Conservation (phyloP, 495 filamentous ascomycete genomes). For the Podospora pseudocomata region DNA sequence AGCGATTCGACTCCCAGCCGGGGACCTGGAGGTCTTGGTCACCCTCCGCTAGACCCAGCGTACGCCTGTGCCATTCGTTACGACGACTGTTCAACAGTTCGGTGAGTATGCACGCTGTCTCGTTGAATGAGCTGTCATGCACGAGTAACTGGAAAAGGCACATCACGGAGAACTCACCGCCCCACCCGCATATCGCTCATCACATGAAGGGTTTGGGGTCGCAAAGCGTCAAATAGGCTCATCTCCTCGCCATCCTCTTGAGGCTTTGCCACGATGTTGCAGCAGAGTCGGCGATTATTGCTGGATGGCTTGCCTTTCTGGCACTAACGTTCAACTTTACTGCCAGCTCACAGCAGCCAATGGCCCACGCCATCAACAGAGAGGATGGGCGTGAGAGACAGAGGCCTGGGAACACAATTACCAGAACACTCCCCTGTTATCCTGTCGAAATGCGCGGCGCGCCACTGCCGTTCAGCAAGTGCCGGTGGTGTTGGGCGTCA, state of each 20-base stretch:
- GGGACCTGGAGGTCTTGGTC: too few relatives aligned
- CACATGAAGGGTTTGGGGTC: neutral
- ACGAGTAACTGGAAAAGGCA: neutral
- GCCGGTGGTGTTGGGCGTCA: neutral
- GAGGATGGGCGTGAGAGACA: neutral
- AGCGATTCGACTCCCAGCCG: too few relatives aligned
- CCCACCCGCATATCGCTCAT: neutral
- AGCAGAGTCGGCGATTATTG: slow-evolving; percentile 8
- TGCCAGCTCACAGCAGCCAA: neutral
- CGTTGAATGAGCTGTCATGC: neutral
- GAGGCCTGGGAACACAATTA: too few relatives aligned
- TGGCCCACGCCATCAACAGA: neutral
- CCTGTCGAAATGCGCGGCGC: neutral
- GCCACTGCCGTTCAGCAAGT: neutral
- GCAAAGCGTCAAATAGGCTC: slow-evolving; percentile 1
- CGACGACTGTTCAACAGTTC: neutral
- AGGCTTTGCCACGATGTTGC: slow-evolving; percentile 3
- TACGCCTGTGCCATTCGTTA: neutral
- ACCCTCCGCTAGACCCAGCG: neutral
- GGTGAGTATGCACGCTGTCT: neutral
- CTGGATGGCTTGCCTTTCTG: neutral
- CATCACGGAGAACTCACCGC: slow-evolving; percentile 1
- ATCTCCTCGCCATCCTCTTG: neutral
- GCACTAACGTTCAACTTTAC: neutral
- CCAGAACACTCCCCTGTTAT: too few relatives aligned